Conservation (phyloP, 371 early-diverging fungal genomes). For the Cokeromyces recurvatus region DNA sequence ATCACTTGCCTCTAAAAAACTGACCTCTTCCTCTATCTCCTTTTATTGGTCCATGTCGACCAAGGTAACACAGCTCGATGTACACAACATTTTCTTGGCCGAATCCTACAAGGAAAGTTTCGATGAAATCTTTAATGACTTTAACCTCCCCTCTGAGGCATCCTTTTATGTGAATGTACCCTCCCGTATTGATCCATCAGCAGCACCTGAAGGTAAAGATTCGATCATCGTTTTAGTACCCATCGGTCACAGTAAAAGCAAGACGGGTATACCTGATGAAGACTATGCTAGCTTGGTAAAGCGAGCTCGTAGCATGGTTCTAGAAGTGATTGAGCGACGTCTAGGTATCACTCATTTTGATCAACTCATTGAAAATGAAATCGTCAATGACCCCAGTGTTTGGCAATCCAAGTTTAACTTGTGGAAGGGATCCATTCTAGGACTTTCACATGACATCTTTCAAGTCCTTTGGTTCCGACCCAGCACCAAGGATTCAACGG, state of each 20-base stretch:
- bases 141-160: constrained; percentile 43
- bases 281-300: constrained; percentile 32
- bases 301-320: constrained; percentile 46
- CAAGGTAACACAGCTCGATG: constrained; percentile 45
- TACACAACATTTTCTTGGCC: constrained; percentile 62
- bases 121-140: constrained; percentile 53
- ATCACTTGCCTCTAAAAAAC: constrained; percentile 36
- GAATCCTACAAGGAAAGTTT: constrained; percentile 55
- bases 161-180: constrained; percentile 65
- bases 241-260: constrained; percentile 42
- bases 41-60: constrained; percentile 60
- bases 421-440: constrained; percentile 59
- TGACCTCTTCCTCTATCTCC: constrained; percentile 56
- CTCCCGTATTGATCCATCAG: constrained; percentile 51
- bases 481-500: constrained; percentile 47
- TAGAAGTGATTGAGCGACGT: constrained; percentile 35
- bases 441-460: constrained; percentile 51
- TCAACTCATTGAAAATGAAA: constrained; percentile 46
- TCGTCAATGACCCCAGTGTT: constrained; percentile 50
- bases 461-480: constrained; percentile 64
- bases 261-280: constrained; percentile 4
- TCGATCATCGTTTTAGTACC: constrained; percentile 57
- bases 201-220: constrained; percentile 53
- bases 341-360: constrained; percentile 36
- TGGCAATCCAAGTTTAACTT: constrained; percentile 62